A percentile compares a stretch with the other conserved stretches of the same genome.
Evolutionary conservation across 2,329 filamentous ascomycete species (phyloP).

Genomic region (Shiraia bambusicola): DNA sequence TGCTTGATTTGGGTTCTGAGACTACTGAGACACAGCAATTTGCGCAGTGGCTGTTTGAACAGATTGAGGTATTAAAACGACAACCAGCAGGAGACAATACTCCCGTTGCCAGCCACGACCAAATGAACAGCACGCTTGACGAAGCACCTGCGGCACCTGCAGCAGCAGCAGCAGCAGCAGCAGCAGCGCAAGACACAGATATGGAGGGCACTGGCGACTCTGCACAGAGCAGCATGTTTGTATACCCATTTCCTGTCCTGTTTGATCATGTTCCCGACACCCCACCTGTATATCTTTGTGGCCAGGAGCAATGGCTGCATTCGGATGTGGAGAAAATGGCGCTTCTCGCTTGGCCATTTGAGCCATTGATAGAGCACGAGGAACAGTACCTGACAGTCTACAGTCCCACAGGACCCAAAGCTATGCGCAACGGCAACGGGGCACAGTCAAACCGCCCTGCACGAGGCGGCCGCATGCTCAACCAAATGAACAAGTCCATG

Average conservation of each 20-base stretch:
- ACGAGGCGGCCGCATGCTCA: conserved; percentile 74
- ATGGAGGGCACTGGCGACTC: conserved; percentile 63
- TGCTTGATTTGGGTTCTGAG: conserved; percentile 78
- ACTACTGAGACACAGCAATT: conserved; percentile 83
- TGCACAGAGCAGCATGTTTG: conserved; percentile 48
- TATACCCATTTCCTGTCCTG: conserved; percentile 9
- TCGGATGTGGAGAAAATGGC: too few relatives aligned
- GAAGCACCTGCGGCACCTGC: conserved; percentile 41
- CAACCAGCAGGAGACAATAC: conserved; percentile 56
- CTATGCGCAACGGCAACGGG: conserved; percentile 75
- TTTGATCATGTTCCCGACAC: not conserved
- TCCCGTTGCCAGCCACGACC: conserved; percentile 18
- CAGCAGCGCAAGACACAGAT: conserved; percentile 60
- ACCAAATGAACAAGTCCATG: conserved; percentile 80
- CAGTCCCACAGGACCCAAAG: conserved; percentile 91
- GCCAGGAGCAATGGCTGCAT: too few relatives aligned
- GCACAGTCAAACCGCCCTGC: conserved; percentile 32
- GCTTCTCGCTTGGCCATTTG: too few relatives aligned
- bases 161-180: conserved; percentile 41
- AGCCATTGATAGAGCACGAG: not conserved
- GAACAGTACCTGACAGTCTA: conserved; percentile 21
- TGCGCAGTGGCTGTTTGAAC: conserved; percentile 88
- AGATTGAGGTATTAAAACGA: conserved; percentile 68
- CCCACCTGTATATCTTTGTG: too few relatives aligned
- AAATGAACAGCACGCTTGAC: conserved; percentile 26